Base-by-base conservation (phyloP, 306 rosid species). In the Astragalus glycyphyllos region DNA sequence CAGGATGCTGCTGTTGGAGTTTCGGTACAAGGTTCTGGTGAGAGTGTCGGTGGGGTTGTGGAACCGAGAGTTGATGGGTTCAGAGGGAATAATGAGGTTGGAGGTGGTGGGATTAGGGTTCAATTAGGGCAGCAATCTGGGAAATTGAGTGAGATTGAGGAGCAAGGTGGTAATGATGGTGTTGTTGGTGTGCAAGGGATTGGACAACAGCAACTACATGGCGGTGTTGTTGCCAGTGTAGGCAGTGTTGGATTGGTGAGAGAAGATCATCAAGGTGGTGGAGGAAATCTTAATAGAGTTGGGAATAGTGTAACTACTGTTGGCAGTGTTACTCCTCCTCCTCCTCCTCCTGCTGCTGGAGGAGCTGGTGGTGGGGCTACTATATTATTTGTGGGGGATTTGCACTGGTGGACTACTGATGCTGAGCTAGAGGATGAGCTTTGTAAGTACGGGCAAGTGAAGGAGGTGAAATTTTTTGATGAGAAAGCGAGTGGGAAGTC, bases 351-450 rank as follows among this genome's bases (percentile, higher is more conserved):
- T n/a, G n/a, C n/a, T n/a, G n/a, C n/a, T n/a, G 68, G 51, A 4
- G 68, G 51, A 4, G 78, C 42, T 0, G 79, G 86, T 10, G 86
- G 81, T 23, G 94, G 89, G 0, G 89, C 95, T 8, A 89, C 92
- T 0, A 79, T 88, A 37, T 78, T 91, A 72, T 94, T 89, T 91
- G 99, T 94, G 55, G 99, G 99, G 41, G 99, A 95, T 76, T 80
- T 95, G 79, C 97, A 95, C 70, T 95, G 99, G 99, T 95, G 99
- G 99, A 95, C 96, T 7, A 95, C 97, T 0, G 99, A 91, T 86
- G 85, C 92, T 5, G 99, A 95, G 77, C 81, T 95, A 23, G 99
- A 95, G 75, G 78, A 71, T 4, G 99, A 86, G 67, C 85, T 95
- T 26, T 86, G 89, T 34, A 89, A 87, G 84, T 95, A 91, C 68